Evolutionary conservation across 1,284 basidiomycete genomes (phyloP).

Genomic region (Acaromyces ingoldii): DNA sequence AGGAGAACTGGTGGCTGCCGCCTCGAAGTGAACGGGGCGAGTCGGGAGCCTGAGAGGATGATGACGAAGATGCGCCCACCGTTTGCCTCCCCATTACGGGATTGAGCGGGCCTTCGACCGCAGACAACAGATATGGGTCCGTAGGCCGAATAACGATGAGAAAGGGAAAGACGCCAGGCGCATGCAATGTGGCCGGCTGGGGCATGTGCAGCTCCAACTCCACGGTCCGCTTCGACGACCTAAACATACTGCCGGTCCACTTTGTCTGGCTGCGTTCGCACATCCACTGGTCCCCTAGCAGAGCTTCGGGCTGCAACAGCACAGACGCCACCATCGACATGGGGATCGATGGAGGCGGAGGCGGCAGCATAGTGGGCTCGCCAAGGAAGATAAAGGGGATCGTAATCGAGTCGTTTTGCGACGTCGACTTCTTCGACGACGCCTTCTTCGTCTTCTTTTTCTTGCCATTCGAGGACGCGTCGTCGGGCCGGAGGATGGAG

Average conservation of each 20-base stretch:
- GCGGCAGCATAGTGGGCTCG: conserved; percentile 28
- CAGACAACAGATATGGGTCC: conserved; percentile 32
- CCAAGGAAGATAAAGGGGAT: conserved; percentile 44
- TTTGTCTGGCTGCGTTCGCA: conserved; percentile 27
- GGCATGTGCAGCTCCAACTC: conserved; percentile 25
- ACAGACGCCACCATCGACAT: not conserved
- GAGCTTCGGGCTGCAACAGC: conserved; percentile 13
- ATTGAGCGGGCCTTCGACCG: conserved; percentile 7
- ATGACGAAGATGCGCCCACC: too few relatives aligned
- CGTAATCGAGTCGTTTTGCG: conserved; percentile 11
- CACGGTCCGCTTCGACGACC: conserved; percentile 23
- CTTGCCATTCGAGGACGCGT: conserved; percentile 5
- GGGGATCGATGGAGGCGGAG: conserved; percentile 21
- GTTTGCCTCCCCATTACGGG: too few relatives aligned
- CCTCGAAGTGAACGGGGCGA: not conserved
- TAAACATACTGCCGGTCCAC: conserved; percentile 35
- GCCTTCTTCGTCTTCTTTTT: conserved; percentile 10
- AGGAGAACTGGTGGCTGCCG: too few relatives aligned
- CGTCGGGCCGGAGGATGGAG: conserved; percentile 14
- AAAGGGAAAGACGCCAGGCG: conserved; percentile 37
- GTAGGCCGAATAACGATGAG: conserved; percentile 34
- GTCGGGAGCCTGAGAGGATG: not conserved
- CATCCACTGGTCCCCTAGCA: conserved; percentile 32
- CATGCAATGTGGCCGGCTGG: conserved; percentile 23
- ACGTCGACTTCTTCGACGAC: not conserved